These are phyloP conservation scores for Prunus davidiana DNA, from an alignment of 306 rosid genomes.

Conservation along the genomic window DNA sequence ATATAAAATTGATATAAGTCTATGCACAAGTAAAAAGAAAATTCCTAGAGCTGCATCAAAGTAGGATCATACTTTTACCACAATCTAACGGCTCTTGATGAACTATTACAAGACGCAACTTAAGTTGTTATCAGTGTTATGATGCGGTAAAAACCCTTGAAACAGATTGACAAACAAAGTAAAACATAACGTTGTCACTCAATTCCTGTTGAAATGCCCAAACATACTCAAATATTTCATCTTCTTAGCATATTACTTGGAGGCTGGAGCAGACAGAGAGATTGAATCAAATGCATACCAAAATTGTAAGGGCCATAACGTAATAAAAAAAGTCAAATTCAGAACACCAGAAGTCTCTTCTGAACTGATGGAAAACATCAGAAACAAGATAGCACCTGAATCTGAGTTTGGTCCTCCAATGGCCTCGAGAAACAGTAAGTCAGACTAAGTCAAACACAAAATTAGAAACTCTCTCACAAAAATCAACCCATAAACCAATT, in stretches of 20 bases:
- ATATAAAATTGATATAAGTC: not conserved
- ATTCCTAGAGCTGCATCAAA: not conserved
- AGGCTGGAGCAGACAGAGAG: not conserved
- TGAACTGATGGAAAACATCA: not conserved
- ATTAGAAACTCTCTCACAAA: not conserved
- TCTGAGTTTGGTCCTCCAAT: slow-evolving; percentile 5
- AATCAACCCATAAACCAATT: not conserved
- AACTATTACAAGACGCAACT: not conserved
- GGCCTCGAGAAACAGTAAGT: not conserved
- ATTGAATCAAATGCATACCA: not conserved
- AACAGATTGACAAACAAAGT: not conserved
- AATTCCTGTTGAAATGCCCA: not conserved
- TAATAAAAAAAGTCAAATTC: not conserved
- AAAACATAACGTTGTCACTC: not conserved
- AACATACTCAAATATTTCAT: not conserved
- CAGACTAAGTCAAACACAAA: slow-evolving; percentile 29
- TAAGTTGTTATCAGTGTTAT: not conserved
- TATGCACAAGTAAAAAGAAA: not conserved
- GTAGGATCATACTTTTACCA: not conserved
- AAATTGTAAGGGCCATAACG: too few species aligned
- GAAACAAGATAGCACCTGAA: not conserved
- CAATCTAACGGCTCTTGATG: not conserved
- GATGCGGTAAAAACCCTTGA: not conserved
- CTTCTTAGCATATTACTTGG: not conserved
- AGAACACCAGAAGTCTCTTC: not conserved